Base-by-base conservation (phyloP, 192 early-diverging fungal species). In the Backusella psychrophila region DNA sequence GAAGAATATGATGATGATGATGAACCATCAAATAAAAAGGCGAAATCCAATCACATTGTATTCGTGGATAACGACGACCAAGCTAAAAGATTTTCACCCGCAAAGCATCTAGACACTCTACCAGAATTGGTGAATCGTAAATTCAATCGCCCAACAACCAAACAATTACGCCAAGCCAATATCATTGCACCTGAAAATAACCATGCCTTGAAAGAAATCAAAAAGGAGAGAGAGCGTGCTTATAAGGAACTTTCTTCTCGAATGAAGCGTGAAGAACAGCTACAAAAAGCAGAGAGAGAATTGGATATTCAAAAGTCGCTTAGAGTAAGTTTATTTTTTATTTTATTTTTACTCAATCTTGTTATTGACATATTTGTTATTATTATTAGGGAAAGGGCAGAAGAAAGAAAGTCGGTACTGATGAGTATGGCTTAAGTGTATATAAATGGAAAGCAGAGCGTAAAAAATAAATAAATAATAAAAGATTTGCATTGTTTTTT, bases 361-460 rank as follows among this genome's bases (percentile, higher is more conserved):
- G 65, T 29, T 8, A 41, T 63, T 41, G 0, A 71, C 4, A 67
- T 29, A 11, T 63, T 19, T 75, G 3, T 6, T 23, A 39, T 3
- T 15, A 6, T 52, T 71, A 39, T 76, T 75, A 92, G 90, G 84
- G 83, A 71, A 98, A 97, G 84, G 96, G 96, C 29, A 74, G 85
- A 38, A 90, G 86, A 80, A 88, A 84, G 78, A 95, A 95, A 85
- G 87, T 96, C 38, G 97, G 96, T 67, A 87, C 79, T 19, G 96
- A 98, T 78, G 83, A 80, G 69, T 77, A 91, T 75, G 97, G 97
- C 0, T 80, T 97, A 26, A 81, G 93, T 14, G 84, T 95, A 41
- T 97, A 96, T 87, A 98, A 97, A 84, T 99, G 97, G 97, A 93
- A 91, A 75, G 88, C 91, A 3, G 93, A 93, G 66, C 86, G 97